Evolutionary conservation across 768 basidiomycete genomes (phyloP), one percentile per base, ranked within the genome.

Genomic region (Dioszegia aurantiaca): DNA sequence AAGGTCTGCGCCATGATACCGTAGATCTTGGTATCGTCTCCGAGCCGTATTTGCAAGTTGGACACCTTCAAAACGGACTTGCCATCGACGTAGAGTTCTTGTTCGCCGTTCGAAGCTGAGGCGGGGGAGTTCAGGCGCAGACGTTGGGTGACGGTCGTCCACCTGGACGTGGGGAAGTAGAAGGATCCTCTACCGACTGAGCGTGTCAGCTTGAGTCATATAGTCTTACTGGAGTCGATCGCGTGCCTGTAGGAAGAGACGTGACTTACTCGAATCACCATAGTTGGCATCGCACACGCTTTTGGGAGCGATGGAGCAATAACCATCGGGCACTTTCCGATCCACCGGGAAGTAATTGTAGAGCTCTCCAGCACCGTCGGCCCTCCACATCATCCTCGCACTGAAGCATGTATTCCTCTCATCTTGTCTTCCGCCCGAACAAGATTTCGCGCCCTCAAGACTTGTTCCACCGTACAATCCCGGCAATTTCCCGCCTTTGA

Each of bases 121-220:
- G 85, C 86, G 37, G 80, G 81, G 58, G 86, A 84, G 75, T 92
- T 92, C 67, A 90, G 82, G 73, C 81, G 81, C 51, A 90, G 82
- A 61, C 88, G 83, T 77, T 88, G 81, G 27, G 80, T 78, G 62
- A 90, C 80, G n/a, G 82, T 83, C 21, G 82, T 85, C 84, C 88
- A 87, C 57, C 72, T 72, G 41, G 87, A 87, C 3, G 83, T 78
- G 39, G 80, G 72, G 77, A 87, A 89, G 5, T 63, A 70, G 82
- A 85, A 89, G 1, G 84, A 62, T 5, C 87, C 87, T 56, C 87
- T 84, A 9, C 85, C 86, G 68, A 89, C 64, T 69, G 36, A 14
- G 12, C n/a, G 36, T n/a, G 30, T 45, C 33, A 41, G 36, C 23
- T 5, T 9, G 3, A 30, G 5, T 26, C 26, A 9, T 24, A 44